Conservation (phyloP, 495 filamentous ascomycete genomes). For the Saxophila tyrrhenica region DNA sequence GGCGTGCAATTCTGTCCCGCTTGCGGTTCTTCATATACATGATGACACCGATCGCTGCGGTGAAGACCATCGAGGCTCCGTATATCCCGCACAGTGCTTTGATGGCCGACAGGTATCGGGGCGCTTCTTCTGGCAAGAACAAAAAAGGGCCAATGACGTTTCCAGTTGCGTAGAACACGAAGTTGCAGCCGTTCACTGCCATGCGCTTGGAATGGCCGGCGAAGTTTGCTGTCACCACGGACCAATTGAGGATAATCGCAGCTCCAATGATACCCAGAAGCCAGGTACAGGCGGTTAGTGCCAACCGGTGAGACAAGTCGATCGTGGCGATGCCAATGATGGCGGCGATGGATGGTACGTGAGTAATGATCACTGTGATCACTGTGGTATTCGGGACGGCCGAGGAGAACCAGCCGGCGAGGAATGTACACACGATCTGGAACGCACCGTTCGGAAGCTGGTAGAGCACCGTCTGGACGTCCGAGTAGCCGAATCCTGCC, state of each 20-base stretch:
- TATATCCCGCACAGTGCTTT: slow-evolving; percentile 1
- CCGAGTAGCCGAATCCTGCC: slow-evolving; percentile 38
- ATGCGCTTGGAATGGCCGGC: slow-evolving; percentile 30
- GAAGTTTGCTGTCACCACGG: slow-evolving; percentile 6
- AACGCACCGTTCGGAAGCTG: slow-evolving; percentile 19
- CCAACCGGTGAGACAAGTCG: slow-evolving; percentile 36
- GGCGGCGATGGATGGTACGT: slow-evolving; percentile 36
- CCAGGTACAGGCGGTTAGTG: slow-evolving; percentile 44
- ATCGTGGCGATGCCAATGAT: slow-evolving; percentile 37
- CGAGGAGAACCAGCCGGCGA: slow-evolving; percentile 19
- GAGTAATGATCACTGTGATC: slow-evolving; percentile 30
- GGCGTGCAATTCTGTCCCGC: background rate
- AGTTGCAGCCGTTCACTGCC: slow-evolving; percentile 24
- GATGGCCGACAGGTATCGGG: slow-evolving; percentile 27
- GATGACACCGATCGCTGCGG: background rate
- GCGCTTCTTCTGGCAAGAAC: slow-evolving; percentile 24
- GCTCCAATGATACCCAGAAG: slow-evolving; percentile 21
- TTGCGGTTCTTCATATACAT: background rate
- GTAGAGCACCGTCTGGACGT: slow-evolving; percentile 1
- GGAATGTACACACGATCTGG: slow-evolving; percentile 17
- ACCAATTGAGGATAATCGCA: slow-evolving; percentile 10
- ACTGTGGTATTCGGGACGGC: slow-evolving; percentile 26
- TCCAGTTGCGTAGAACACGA: slow-evolving; percentile 21
- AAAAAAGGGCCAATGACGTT: slow-evolving; percentile 29
- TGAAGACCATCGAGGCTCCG: background rate